Conservation (phyloP, 2,329 filamentous ascomycete genomes). For the Tolypocladium tropicale region DNA sequence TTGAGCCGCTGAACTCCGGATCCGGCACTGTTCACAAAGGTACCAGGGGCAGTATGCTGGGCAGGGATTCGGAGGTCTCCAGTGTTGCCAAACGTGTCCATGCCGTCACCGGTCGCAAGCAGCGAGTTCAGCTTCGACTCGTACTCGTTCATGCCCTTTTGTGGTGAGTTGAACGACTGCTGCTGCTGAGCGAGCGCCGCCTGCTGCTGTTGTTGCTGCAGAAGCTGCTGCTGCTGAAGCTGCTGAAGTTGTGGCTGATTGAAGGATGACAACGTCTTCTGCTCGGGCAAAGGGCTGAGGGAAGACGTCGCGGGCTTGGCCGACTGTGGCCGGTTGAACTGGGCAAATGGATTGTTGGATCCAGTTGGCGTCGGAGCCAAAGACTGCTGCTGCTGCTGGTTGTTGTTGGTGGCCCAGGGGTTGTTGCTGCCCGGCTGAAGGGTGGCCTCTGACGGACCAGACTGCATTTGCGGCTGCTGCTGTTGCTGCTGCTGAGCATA, state of each 20-base stretch:
- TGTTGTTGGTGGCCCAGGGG: conserved; percentile 67
- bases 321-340: conserved; percentile 52
- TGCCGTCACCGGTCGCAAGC: conserved; percentile 77
- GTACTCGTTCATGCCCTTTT: conserved; percentile 50
- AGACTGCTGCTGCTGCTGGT: conserved; percentile 42
- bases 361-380: conserved; percentile 80
- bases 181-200: conserved; percentile 14
- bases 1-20: conserved; percentile 63
- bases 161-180: conserved; percentile 25
- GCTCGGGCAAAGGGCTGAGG: conserved; percentile 69
- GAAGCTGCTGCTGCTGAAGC: conserved; percentile 30
- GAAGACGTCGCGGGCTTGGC: conserved; percentile 51
- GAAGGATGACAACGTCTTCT: conserved; percentile 60
- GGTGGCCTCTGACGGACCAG: conserved; percentile 44
- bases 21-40: conserved; percentile 92
- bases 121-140: conserved; percentile 76
- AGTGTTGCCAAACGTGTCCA: conserved; percentile 97
- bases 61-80: conserved; percentile 90
- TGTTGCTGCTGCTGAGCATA: conserved; percentile 36
- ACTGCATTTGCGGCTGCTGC: conserved; percentile 13
- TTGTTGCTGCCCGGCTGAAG: conserved; percentile 82
- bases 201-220: conserved; percentile 23
- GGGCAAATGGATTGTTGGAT: conserved; percentile 95
- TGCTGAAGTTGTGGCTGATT: conserved; percentile 40
- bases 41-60: conserved; percentile 92